Evolutionary conservation across 179 eudicot species (phyloP), one percentile per base, ranked within the genome.

Genomic region (Carnegiea gigantea): DNA sequence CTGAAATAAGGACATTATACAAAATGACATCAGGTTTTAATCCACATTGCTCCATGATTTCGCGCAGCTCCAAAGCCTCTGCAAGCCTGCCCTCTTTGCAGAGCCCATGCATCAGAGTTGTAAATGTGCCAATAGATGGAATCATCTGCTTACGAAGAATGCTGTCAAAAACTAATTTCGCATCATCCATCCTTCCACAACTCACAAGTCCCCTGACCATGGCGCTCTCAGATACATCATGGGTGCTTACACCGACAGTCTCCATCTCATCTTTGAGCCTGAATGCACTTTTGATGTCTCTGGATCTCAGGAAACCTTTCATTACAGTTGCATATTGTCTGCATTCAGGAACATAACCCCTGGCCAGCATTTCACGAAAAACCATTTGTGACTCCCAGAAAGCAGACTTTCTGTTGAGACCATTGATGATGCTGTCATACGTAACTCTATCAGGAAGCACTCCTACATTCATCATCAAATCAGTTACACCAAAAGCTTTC

Each of bases 121-220:
- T 95, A 83, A 93, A 93, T 62, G 97, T 92, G 62, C 88, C 88
- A 59, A 88, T 77, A 51, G 96, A 91, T 23, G 98, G 98, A 86
- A 88, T 75, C 46, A 89, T 82, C 82, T 82, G 80, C 60, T 46
- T 88, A 76, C 88, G 87, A 78, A 93, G 89, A 90, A 91, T 95
- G 79, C 80, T 74, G 73, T 91, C 88, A 79, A 95, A 85, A 82
- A 91, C 70, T 70, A 92, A 60, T 83, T 75, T 81, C 48, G 92
- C 98, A 78, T 95, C 98, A 83, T 91, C 96, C 54, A 83, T 75
- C 87, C 88, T 95, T 73, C 95, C 91, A 83, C 84, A 81, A 59
- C 73, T 81, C 65, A 90, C 93, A 72, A 95, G 93, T 82, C 95
- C 98, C 82, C 96, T 88, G 76, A 93, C 88, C 80, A 95, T 81